A percentile compares a stretch with the other conserved stretches of the same genome.
phyloP scores from a whole-genome alignment of 2,329 filamentous ascomycete genomes.

The Pleoardoris graminearum region DNA sequence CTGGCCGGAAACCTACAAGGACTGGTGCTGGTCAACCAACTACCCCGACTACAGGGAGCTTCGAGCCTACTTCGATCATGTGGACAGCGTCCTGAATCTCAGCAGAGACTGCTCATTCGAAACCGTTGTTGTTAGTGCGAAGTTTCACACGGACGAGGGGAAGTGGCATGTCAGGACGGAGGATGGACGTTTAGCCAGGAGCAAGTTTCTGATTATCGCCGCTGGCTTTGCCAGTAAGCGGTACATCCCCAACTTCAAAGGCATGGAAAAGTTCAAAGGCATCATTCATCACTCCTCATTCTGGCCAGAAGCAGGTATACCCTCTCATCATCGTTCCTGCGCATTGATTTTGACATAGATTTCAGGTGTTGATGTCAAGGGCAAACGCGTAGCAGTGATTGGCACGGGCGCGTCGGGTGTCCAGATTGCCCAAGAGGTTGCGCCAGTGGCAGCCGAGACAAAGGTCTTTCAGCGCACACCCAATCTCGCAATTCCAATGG shows the following conservation, averaged over 20 bases:
- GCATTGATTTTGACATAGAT: no score
- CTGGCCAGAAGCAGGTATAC: slow-evolving; percentile 63
- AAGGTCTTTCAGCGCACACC: slow-evolving; percentile 69
- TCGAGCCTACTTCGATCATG: slow-evolving; percentile 62
- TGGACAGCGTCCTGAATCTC: slow-evolving; percentile 59
- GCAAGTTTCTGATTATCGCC: slow-evolving; percentile 58
- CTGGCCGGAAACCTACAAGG: slow-evolving; percentile 54
- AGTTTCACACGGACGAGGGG: slow-evolving; percentile 53
- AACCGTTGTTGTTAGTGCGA: slow-evolving; percentile 57
- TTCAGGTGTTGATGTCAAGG: slow-evolving; percentile 60
- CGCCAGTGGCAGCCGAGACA: slow-evolving; percentile 55
- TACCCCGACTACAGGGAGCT: slow-evolving; percentile 59
- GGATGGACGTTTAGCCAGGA: slow-evolving; percentile 56
- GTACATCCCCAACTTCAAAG: slow-evolving; percentile 64
- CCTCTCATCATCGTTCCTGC: no score
- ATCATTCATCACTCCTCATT: slow-evolving; percentile 62
- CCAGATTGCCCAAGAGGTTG: slow-evolving; percentile 65
- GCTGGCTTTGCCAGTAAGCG: slow-evolving; percentile 63
- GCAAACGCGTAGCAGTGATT: slow-evolving; percentile 64
- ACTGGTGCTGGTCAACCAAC: slow-evolving; percentile 61
- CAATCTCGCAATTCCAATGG: slow-evolving; percentile 67
- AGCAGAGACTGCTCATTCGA: slow-evolving; percentile 63
- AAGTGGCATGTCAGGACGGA: slow-evolving; percentile 58
- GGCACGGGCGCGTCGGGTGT: slow-evolving; percentile 68
- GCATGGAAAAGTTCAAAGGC: slow-evolving; percentile 64